These are phyloP conservation scores for Chamaenerion angustifolium DNA, from an alignment of 345 rosid species.

Conservation along the genomic window DNA sequence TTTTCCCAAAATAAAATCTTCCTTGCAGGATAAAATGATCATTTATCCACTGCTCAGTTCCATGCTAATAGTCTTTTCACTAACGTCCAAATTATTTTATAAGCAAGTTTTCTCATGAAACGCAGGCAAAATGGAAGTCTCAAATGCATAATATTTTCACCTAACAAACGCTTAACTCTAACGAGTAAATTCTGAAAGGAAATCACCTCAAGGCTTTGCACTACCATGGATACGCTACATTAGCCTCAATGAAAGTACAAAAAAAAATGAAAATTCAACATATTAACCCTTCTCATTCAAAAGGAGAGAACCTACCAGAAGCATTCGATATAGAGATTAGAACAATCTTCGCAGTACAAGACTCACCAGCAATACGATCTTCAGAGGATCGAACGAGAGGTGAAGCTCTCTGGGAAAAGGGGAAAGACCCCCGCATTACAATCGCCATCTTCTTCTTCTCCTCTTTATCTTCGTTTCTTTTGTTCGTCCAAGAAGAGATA, in stretches of 20 bases:
- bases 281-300: background rate
- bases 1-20: too few species aligned
- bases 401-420: constrained; percentile 20
- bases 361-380: constrained; percentile 23
- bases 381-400: constrained; percentile 16
- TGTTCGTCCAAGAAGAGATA: too few species aligned
- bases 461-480: background rate
- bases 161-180: too few species aligned
- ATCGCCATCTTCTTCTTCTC: constrained; percentile 20
- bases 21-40: too few species aligned
- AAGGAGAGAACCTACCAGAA: background rate
- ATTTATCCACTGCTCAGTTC: too few species aligned
- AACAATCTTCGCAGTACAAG: background rate
- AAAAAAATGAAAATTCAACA: background rate
- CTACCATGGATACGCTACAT: background rate
- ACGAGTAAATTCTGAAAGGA: too few species aligned
- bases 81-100: too few species aligned
- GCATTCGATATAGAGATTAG: background rate
- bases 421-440: constrained; percentile 38
- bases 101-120: too few species aligned
- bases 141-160: too few species aligned
- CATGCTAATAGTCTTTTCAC: too few species aligned
- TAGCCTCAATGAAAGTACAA: too few species aligned
- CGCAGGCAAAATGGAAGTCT: too few species aligned
- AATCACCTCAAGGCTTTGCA: background rate